Conservation (phyloP, 2,329 filamentous ascomycete species). For the Arthrobotrys sphaeroides region DNA sequence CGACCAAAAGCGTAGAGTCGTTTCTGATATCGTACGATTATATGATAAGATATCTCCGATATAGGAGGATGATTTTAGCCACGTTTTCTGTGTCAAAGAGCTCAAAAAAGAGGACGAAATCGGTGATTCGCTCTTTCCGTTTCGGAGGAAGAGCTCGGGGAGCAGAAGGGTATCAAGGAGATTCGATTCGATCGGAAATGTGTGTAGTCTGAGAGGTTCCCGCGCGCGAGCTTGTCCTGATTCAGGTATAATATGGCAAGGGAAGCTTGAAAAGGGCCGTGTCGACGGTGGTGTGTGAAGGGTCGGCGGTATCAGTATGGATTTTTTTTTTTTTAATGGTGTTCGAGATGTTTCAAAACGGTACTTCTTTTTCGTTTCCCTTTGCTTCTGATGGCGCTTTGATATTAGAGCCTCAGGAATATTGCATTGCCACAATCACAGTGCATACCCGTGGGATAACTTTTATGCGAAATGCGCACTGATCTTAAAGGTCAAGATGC, state of each 20-base stretch:
- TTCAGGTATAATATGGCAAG: slow-evolving; percentile 17
- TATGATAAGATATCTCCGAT: slow-evolving; percentile 17
- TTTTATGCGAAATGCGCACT: background rate
- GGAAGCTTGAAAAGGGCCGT: background rate
- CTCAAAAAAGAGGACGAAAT: no score
- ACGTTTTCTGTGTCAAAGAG: background rate
- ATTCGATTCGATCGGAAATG: slow-evolving; percentile 1
- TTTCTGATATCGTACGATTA: background rate
- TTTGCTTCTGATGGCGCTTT: slow-evolving; percentile 18
- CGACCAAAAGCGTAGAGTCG: background rate
- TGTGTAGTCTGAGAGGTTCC: background rate
- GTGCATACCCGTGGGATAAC: background rate
- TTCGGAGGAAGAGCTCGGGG: slow-evolving; percentile 12
- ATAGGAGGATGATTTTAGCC: slow-evolving; percentile 4
- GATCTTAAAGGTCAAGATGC: background rate
- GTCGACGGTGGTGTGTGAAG: slow-evolving; percentile 5
- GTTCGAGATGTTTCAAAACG: slow-evolving; percentile 48
- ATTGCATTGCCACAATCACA: slow-evolving; percentile 19
- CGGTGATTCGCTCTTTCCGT: slow-evolving; percentile 4
- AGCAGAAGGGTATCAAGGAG: background rate
- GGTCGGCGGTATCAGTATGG: background rate
- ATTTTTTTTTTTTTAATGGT: slow-evolving; percentile 40
- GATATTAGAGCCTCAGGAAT: slow-evolving; percentile 46
- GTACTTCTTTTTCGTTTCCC: background rate
- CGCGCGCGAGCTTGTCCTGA: slow-evolving; percentile 24